Evolutionary conservation across 352 stramenopile species (phyloP).

Genomic region (Phytopythium delawarense): DNA sequence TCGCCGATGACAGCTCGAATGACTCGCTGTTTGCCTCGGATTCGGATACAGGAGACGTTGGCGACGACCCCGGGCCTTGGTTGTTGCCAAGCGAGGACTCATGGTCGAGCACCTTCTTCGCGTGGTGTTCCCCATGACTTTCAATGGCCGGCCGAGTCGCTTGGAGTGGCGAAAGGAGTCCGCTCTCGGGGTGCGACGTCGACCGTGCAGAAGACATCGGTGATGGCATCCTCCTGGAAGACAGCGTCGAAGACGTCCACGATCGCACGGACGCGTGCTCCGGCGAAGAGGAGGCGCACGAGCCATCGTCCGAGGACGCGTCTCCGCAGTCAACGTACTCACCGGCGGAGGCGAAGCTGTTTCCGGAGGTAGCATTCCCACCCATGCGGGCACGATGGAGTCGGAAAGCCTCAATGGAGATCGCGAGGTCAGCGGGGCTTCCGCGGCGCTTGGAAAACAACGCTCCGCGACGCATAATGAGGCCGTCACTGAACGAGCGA

Average conservation of each 20-base stretch:
- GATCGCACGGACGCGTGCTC: background rate
- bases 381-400: constrained; percentile 62
- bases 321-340: constrained; percentile 22
- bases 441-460: constrained; percentile 68
- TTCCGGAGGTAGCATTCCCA: constrained; percentile 12
- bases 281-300: constrained; percentile 12
- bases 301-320: constrained; percentile 41
- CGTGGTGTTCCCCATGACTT: constrained; percentile 8
- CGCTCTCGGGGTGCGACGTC: background rate
- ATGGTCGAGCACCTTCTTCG: constrained; percentile 15
- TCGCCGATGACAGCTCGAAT: constrained; percentile 44
- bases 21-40: constrained; percentile 1
- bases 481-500: constrained; percentile 74
- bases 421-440: constrained; percentile 65
- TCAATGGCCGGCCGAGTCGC: constrained; percentile 16
- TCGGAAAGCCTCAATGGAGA: constrained; percentile 74
- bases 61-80: constrained; percentile 8
- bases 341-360: background rate
- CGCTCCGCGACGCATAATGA: constrained; percentile 62
- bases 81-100: constrained; percentile 15
- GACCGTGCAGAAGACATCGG: background rate
- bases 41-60: constrained; percentile 5
- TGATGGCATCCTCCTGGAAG: background rate
- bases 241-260: constrained; percentile 1
- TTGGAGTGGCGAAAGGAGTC: constrained; percentile 11